phyloP scores from a whole-genome alignment of 495 filamentous ascomycete genomes.

The Penicillium steckii region DNA sequence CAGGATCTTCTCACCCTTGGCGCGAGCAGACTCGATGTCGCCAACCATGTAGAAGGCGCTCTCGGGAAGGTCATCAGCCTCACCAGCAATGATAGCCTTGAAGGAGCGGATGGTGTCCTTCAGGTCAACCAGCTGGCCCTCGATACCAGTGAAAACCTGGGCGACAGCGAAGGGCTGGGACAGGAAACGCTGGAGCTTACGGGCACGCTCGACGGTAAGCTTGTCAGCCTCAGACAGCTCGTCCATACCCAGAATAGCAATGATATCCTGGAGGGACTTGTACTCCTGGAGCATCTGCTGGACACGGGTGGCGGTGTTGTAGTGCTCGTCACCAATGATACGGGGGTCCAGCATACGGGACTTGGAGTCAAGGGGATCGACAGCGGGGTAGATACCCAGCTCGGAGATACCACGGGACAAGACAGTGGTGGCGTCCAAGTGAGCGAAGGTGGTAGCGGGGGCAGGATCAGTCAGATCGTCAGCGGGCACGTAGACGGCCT shows the following conservation, averaged over 20 bases:
- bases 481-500: conserved; percentile 99
- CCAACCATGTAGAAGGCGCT: conserved; percentile 98
- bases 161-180: conserved; percentile 98
- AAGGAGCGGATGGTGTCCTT: conserved; percentile 98
- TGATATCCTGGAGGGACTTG: conserved; percentile 99
- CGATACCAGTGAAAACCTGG: conserved; percentile 98
- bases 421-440: conserved; percentile 99
- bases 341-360: conserved; percentile 99
- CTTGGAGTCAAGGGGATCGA: conserved; percentile 99
- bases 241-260: conserved; percentile 99
- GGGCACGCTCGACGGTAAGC: conserved; percentile 99
- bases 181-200: conserved; percentile 99
- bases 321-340: conserved; percentile 97
- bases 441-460: conserved; percentile 98
- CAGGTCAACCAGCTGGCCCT: conserved; percentile 93
- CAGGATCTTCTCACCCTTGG: conserved; percentile 99
- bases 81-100: conserved; percentile 95
- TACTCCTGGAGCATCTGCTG: conserved; percentile 99
- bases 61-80: conserved; percentile 94
- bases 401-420: conserved; percentile 99
- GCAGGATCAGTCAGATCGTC: conserved; percentile 99
- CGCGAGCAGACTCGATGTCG: conserved; percentile 86
- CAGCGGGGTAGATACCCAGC: conserved; percentile 99
- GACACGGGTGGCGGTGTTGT: conserved; percentile 88
- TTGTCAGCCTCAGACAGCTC: conserved; percentile 98